These are phyloP conservation scores for Eucalyptus dawsonii DNA, from an alignment of 345 rosid species.

Conservation along the genomic window DNA sequence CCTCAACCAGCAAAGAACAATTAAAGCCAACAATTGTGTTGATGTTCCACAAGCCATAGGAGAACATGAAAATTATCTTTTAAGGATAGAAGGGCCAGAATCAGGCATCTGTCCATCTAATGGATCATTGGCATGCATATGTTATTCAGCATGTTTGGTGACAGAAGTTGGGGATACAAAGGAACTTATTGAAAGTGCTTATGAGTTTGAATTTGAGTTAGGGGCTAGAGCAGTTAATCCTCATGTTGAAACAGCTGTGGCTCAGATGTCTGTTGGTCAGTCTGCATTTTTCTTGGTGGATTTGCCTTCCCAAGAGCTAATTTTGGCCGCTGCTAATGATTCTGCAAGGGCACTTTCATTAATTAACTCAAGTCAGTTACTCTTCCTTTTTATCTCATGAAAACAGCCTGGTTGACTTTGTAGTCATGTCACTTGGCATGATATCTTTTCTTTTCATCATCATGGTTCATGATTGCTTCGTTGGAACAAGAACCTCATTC, in stretches of 20 bases:
- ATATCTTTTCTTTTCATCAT: not conserved
- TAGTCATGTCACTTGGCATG: not conserved
- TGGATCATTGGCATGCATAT: constrained; percentile 45
- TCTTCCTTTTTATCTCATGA: not conserved
- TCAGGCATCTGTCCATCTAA: constrained; percentile 41
- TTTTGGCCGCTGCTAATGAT: constrained; percentile 60
- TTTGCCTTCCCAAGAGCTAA: constrained; percentile 28
- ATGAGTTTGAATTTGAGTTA: constrained; percentile 86
- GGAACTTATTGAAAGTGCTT: constrained; percentile 74
- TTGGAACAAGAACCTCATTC: not conserved
- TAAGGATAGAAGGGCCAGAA: constrained; percentile 45
- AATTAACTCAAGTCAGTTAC: constrained; percentile 44
- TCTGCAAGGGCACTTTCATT: constrained; percentile 17
- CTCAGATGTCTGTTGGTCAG: constrained; percentile 83
- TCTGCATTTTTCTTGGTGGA: constrained; percentile 36
- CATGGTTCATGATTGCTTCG: not conserved
- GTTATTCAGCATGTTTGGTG: constrained; percentile 54
- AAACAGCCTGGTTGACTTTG: not conserved
- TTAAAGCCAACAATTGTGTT: constrained; percentile 6
- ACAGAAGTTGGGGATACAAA: constrained; percentile 16
- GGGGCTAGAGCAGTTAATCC: constrained; percentile 67
- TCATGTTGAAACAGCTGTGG: constrained; percentile 46
- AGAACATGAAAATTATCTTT: constrained; percentile 11
- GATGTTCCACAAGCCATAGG: constrained; percentile 1
- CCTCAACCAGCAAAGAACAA: not conserved